These are phyloP conservation scores for Cenchrus fungigraminus DNA, from an alignment of 176 grass and related monocot species.

Conservation along the genomic window DNA sequence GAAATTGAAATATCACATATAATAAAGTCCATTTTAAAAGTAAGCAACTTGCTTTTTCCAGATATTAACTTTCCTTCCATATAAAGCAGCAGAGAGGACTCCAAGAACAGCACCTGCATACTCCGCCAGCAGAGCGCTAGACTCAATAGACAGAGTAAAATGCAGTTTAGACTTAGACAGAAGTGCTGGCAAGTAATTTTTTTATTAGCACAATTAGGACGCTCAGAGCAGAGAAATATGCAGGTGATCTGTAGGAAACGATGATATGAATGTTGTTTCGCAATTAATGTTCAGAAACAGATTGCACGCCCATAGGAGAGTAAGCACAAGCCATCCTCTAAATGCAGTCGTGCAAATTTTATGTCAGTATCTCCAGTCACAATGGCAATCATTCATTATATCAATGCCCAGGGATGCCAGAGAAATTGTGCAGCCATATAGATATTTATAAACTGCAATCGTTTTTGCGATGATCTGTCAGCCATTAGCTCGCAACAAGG, in stretches of 20 bases:
- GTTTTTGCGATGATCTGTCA: constrained; percentile 6
- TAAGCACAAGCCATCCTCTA: neutral
- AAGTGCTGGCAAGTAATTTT: neutral
- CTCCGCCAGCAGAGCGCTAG: constrained; percentile 83
- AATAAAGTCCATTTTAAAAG: neutral
- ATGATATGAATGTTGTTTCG: constrained; percentile 13
- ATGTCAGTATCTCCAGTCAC: neutral
- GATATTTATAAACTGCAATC: neutral
- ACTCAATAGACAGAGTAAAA: constrained; percentile 53
- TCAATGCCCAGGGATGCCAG: neutral
- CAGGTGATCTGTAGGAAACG: neutral
- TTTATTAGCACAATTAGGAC: constrained; percentile 27
- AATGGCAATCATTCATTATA: neutral
- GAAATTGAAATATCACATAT: neutral
- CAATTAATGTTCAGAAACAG: neutral
- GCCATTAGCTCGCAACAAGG: neutral
- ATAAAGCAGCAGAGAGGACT: constrained; percentile 91
- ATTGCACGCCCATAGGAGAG: neutral
- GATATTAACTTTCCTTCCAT: constrained; percentile 85
- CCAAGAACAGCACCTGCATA: constrained; percentile 97
- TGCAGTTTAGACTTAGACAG: constrained; percentile 54
- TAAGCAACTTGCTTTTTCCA: constrained; percentile 65
- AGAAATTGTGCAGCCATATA: neutral
- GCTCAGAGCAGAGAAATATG: neutral
- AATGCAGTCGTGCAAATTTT: constrained; percentile 28